Evolutionary conservation across 2,329 filamentous ascomycete genomes (phyloP), one percentile per base, ranked within the genome.

Genomic region (Kalaharituber pfeilii): DNA sequence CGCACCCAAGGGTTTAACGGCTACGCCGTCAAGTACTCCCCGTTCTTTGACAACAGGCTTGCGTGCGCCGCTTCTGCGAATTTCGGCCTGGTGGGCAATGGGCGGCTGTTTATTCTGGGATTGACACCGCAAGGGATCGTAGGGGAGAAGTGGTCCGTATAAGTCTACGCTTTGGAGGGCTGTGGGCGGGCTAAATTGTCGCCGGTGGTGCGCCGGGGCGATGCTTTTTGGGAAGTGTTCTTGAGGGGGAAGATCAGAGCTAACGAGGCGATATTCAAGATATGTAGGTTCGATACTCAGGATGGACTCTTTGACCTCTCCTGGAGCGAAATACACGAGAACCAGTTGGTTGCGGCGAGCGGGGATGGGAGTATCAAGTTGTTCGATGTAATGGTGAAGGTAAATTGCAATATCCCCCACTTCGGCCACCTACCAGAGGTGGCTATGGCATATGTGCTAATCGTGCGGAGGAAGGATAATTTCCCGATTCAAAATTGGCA

Each of bases 21-120:
- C 65, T 95, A 94, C 71, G 86, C 85, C 62, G 87, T 95, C 69
- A 94, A 95, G 71, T 98, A 96, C 75, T 96, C 89, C 54, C 91
- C 91, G 5, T 98, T 95, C 73, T 94, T 93, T 72, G 91, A 96
- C 72, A 91, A 85, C 61, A 81, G 88, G 59, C 80, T 98, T 60
- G 89, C 89, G 55, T 87, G 95, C 64, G 85, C 86, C 27, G 77
- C 84, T 1, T 84, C 87, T n/a, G 80, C 89, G 60, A 96, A 98
- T 73, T 98, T 91, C 71, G 91, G 91, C 36, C 84, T 98, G 36
- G 89, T 98, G 30, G 91, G 91, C 49, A 98, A 98, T 72, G 91
- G 91, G 9, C 80, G 88, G 44, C 71, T 96, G 1, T 96, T 85
- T 66, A 80, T 89, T 55, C 74, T 96, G 25, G 83, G 82, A 27